Base-by-base conservation (phyloP, 495 filamentous ascomycete species). In the Neurospora terricola region DNA sequence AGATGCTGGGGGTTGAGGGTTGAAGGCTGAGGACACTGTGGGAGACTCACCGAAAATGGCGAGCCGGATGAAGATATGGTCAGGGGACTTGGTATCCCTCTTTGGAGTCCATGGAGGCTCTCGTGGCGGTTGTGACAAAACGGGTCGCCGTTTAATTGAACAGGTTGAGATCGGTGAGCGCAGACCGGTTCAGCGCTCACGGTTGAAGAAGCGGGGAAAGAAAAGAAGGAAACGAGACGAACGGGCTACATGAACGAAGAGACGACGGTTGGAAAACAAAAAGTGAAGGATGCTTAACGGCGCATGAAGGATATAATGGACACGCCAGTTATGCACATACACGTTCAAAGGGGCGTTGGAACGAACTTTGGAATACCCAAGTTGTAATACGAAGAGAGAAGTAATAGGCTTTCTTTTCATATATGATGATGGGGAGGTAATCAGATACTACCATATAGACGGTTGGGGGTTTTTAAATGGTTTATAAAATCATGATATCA, bases 291-390 rank as follows among this genome's bases (percentile, higher is more conserved):
- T 27, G 30, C 27, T 9, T 36, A 16, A 34, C 23, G 23, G 54
- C 12, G 54, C 5, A 66, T 3, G 27, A 66, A 66, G 54, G 54
- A 34, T 66, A 16, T 34, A 66, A 66, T 66, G 27, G 12, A 7
- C 54, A 62, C 27, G 54, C 11, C 14, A 8, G 7, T 18, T 7
- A 66, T 66, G 40, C 72, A 70, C 18, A 59, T 48, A 12, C 45
- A 16, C 23, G 23, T 43, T 66, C 16, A 34, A 38, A 37, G 48
- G 38, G 76, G 76, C 76, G 77, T 78, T 78, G 70, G 75, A 66
- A 27, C 27, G 27, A 72, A 74, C 38, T 69, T 70, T 76, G 14
- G 27, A 16, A 76, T 78, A 77, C 76, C 74, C 74, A 39, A 75
- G 72, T 76, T 77, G 69, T 79, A 73, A 76, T 76, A 73, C 16